phyloP scores from a whole-genome alignment of 305 asterid species.

The Solanum hybrid region DNA sequence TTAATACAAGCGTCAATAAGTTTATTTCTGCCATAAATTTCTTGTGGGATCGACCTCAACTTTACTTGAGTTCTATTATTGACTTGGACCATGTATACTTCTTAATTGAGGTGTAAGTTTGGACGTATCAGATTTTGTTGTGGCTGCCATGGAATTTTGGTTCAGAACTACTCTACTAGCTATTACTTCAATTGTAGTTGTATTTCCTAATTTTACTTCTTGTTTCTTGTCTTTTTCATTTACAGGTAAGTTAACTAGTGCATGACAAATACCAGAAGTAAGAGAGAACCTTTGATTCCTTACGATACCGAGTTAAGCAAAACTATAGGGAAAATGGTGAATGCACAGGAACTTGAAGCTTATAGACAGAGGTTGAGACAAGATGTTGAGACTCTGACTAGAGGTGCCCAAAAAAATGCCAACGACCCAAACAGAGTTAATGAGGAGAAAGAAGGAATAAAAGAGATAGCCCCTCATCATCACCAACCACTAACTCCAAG shows the following conservation, averaged over 20 bases:
- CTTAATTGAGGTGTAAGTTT: not conserved
- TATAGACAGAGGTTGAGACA: not conserved
- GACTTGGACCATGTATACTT: not conserved
- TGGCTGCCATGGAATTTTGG: not conserved
- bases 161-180: not conserved
- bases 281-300: not conserved
- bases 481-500: not conserved
- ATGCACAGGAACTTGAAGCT: not conserved
- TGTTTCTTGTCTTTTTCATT: not conserved
- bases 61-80: too few species aligned
- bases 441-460: not conserved
- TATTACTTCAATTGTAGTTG: not conserved
- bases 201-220: too few species aligned
- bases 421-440: not conserved
- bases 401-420: not conserved
- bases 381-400: not conserved
- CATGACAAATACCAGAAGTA: not conserved
- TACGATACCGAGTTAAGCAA: too few species aligned
- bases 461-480: not conserved
- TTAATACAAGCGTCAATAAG: too few species aligned
- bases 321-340: not conserved
- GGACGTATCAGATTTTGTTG: not conserved
- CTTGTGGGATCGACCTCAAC: not conserved
- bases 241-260: not conserved
- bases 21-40: too few species aligned